A percentile compares a stretch with the other conserved stretches of the same genome.
Conservation (phyloP, 2,329 filamentous ascomycete species). For the Cladosporium velox region DNA sequence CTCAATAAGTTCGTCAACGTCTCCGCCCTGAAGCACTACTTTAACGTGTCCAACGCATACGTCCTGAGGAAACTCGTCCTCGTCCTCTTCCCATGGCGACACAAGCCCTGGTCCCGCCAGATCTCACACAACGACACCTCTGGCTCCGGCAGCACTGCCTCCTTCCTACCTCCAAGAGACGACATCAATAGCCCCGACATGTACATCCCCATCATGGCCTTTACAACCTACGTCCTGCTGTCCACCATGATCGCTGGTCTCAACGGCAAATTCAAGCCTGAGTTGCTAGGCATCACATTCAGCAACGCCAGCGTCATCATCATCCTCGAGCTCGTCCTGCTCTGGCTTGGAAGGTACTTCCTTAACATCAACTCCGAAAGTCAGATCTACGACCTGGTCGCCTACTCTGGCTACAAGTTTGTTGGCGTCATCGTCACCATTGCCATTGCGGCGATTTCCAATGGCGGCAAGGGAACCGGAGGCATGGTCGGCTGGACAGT, state of each 20-base stretch:
- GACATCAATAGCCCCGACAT: slow-evolving; percentile 98
- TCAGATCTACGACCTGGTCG: slow-evolving; percentile 88
- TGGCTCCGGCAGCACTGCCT: slow-evolving; percentile 58
- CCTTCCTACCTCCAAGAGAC: slow-evolving; percentile 88
- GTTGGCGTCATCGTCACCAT: slow-evolving; percentile 93
- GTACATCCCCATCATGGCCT: slow-evolving; percentile 98
- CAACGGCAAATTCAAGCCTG: slow-evolving; percentile 88
- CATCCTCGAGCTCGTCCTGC: slow-evolving; percentile 79
- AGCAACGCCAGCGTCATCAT: slow-evolving; percentile 82
- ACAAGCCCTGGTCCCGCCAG: slow-evolving; percentile 95
- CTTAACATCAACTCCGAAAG: slow-evolving; percentile 91
- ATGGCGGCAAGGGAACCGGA: slow-evolving; percentile 76
- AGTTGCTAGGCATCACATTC: slow-evolving; percentile 86
- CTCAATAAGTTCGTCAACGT: slow-evolving; percentile 86
- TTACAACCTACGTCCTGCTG: slow-evolving; percentile 95
- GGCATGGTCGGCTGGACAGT: slow-evolving; percentile 86
- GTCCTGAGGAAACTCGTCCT: slow-evolving; percentile 90
- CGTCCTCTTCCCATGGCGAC: slow-evolving; percentile 95
- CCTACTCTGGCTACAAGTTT: slow-evolving; percentile 98
- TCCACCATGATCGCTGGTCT: slow-evolving; percentile 88
- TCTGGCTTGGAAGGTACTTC: slow-evolving; percentile 92
- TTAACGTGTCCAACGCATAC: slow-evolving; percentile 97
- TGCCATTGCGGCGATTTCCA: slow-evolving; percentile 74
- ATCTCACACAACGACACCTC: slow-evolving; percentile 64
- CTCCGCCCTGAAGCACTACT: slow-evolving; percentile 94